These are phyloP conservation scores for Ogataea pignaliae DNA, from an alignment of 805 yeast genomes.

Conservation along the genomic window DNA sequence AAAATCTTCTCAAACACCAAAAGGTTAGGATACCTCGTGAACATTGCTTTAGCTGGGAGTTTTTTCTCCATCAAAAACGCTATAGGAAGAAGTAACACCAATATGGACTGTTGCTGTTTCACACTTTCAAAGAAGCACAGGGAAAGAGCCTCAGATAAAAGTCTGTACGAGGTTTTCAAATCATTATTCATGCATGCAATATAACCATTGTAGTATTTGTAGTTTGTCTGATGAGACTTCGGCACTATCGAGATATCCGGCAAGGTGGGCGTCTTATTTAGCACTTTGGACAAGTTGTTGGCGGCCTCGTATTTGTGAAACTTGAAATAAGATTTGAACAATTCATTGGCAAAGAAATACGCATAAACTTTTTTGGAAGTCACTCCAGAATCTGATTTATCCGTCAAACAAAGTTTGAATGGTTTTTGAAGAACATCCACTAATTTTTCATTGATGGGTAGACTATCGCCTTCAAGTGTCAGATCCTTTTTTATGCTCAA, in stretches of 20 bases:
- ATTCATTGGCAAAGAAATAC: slow-evolving; percentile 64
- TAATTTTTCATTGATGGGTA: slow-evolving; percentile 22
- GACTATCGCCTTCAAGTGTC: slow-evolving; percentile 5
- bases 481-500: slow-evolving; percentile 7
- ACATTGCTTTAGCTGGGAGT: slow-evolving; percentile 40
- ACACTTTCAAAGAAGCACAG: slow-evolving; percentile 25
- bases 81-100: slow-evolving; percentile 61
- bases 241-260: slow-evolving; percentile 45
- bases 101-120: slow-evolving; percentile 41
- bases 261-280: slow-evolving; percentile 50
- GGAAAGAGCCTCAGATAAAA: slow-evolving; percentile 47
- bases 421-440: slow-evolving; percentile 53
- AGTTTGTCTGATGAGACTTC: slow-evolving; percentile 54
- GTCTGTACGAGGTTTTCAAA: slow-evolving; percentile 43
- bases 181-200: slow-evolving; percentile 64
- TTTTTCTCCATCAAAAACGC: slow-evolving; percentile 44
- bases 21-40: slow-evolving; percentile 40
- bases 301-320: slow-evolving; percentile 69
- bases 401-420: slow-evolving; percentile 74
- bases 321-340: slow-evolving; percentile 65
- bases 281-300: slow-evolving; percentile 65
- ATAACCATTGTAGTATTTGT: slow-evolving; percentile 65
- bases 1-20: slow-evolving; percentile 45
- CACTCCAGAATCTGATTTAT: slow-evolving; percentile 51
- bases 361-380: slow-evolving; percentile 58